Conservation (phyloP, 169 alveolate genomes). For the Eimeria necatrix region DNA sequence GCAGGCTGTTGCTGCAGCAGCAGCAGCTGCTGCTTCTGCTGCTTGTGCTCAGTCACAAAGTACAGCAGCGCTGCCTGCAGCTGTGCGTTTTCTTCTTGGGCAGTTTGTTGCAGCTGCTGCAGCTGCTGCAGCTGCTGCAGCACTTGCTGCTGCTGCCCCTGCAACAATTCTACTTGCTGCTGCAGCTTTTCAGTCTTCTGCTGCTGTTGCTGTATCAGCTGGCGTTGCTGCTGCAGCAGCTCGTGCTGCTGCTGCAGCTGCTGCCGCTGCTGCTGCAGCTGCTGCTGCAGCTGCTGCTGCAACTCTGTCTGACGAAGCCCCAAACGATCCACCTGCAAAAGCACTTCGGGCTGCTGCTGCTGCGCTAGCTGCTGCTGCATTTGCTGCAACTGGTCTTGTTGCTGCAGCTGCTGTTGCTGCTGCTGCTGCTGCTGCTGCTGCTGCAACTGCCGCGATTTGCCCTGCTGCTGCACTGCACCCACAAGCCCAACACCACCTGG, state of each 20-base stretch:
- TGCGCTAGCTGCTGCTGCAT: neutral
- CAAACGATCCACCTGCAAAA: neutral
- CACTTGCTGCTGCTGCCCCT: constrained; percentile 1
- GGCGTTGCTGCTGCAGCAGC: neutral
- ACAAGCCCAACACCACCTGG: neutral
- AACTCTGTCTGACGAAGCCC: neutral
- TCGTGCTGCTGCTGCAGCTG: constrained; percentile 20
- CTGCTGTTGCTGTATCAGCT: constrained; percentile 15
- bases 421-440: constrained; percentile 7
- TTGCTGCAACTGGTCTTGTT: neutral
- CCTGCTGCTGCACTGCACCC: neutral
- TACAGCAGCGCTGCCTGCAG: constrained; percentile 29
- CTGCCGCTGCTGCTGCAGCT: constrained; percentile 59
- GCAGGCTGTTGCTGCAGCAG: too few relatives aligned
- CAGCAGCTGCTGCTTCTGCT: neutral
- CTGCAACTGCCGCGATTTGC: neutral
- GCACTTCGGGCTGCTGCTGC: neutral
- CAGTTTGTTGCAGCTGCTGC: neutral
- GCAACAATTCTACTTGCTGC: neutral
- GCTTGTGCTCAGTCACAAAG: neutral
- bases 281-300: neutral
- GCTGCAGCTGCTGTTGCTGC: neutral
- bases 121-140: neutral
- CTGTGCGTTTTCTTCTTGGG: constrained; percentile 14
- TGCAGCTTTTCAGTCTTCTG: neutral